These are phyloP conservation scores for Lentinula novae-zelandiae DNA, from an alignment of 1,284 basidiomycete genomes.

Conservation along the genomic window DNA sequence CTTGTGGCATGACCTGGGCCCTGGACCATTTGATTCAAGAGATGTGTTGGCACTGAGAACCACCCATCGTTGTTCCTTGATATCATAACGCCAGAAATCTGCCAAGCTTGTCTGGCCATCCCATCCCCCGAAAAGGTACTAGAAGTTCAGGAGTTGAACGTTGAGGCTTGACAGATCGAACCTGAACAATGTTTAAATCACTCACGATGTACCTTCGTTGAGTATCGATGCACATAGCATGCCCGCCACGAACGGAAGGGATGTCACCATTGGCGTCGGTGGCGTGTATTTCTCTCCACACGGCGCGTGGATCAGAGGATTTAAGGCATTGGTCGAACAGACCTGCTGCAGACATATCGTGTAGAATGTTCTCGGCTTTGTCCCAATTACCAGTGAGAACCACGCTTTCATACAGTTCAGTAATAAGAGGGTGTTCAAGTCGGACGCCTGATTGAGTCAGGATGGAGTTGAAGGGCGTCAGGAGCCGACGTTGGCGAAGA, in stretches of 20 bases:
- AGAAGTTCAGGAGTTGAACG: not conserved
- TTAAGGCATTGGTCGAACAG: slow-evolving; percentile 60
- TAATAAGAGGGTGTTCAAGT: slow-evolving; percentile 71
- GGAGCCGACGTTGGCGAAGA: slow-evolving; percentile 70
- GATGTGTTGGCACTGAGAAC: slow-evolving; percentile 56
- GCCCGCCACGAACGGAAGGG: slow-evolving; percentile 68
- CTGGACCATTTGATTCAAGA: slow-evolving; percentile 61
- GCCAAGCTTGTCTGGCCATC: slow-evolving; percentile 70
- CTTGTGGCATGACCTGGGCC: slow-evolving; percentile 76
- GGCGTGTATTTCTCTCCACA: slow-evolving; percentile 55
- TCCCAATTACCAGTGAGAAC: slow-evolving; percentile 68
- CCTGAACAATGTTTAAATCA: not conserved
- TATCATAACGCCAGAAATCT: slow-evolving; percentile 78
- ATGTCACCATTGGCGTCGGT: slow-evolving; percentile 59
- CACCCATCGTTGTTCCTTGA: slow-evolving; percentile 62
- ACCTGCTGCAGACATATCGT: slow-evolving; percentile 44
- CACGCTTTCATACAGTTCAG: slow-evolving; percentile 59
- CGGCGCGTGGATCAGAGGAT: slow-evolving; percentile 49
- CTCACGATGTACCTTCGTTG: slow-evolving; percentile 46
- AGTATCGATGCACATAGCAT: slow-evolving; percentile 79
- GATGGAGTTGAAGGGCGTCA: slow-evolving; percentile 63
- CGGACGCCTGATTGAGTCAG: slow-evolving; percentile 52
- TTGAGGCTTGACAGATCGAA: not conserved
- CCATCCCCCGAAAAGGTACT: slow-evolving; percentile 79
- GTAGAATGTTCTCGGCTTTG: slow-evolving; percentile 52